Base-by-base conservation (phyloP, 805 yeast species). In the Kockiozyma suomiensis region DNA sequence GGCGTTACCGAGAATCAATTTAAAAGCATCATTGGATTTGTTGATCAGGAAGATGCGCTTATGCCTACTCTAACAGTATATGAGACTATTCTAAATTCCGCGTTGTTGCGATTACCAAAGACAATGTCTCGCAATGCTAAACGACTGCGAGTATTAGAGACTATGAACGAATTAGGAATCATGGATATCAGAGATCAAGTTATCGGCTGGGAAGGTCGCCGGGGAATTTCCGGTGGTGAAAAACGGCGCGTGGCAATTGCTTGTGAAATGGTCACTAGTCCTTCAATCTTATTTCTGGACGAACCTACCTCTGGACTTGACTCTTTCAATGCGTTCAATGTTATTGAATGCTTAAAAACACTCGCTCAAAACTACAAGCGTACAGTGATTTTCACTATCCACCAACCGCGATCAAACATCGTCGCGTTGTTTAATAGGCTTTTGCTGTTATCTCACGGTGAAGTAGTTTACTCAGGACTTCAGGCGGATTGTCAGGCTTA, bases 221-320 rank as follows among this genome's bases (percentile, higher is more conserved):
- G 97, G 67, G 99, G 99, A 0, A 89, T 93, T 13, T 87, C 94
- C 17, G 97, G 97, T 17, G 97, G 97, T 65, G 97, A 91, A 69
- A 90, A 90, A 72, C 78, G 96, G 68, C 81, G 97, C 68, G 97
- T 91, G 5, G 91, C 96, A 0, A 91, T 91, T 72, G 97, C 97
- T 0, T 90, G 97, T 73, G 97, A 91, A 70, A 77, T 91, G 43
- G 97, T 91, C 1, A 91, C 97, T 0, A 85, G 91, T 1, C 97
- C 97, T 0, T 82, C 91, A 0, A 83, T 91, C 45, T 73, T 91
- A 55, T 88, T 91, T 68, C 75, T 91, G 55, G 97, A 91, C 74
- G 97, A 91, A 71, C 97, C 97, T 26, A 91, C 99, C 0, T 90
- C 97, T 0, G 99, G 99, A 0, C 78, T 94, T 59, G 99, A 94